A percentile compares a stretch with the other conserved stretches of the same genome.
Conservation (phyloP, 1,284 basidiomycete species). For the Papiliotrema nemorosa region DNA sequence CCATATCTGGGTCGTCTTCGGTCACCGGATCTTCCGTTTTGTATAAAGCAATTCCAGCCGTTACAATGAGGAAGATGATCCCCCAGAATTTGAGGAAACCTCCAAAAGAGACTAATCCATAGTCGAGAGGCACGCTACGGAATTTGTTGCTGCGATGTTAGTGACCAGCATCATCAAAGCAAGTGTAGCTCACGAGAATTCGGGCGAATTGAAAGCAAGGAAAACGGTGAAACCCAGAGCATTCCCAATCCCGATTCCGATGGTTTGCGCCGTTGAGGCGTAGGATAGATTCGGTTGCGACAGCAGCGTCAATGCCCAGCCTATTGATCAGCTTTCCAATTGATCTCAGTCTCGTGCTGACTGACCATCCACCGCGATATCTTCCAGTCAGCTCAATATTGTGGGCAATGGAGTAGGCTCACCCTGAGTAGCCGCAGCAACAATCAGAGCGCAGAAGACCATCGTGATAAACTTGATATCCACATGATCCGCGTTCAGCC, state of each 20-base stretch:
- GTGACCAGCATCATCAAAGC: not conserved
- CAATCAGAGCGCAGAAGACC: conserved; percentile 84
- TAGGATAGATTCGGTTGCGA: conserved; percentile 94
- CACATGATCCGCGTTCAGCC: conserved; percentile 76
- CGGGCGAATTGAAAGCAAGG: conserved; percentile 90
- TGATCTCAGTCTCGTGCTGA: not conserved
- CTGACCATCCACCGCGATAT: conserved; percentile 92
- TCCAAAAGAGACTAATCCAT: conserved; percentile 75
- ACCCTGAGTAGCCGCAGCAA: conserved; percentile 97
- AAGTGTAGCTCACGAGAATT: conserved; percentile 67
- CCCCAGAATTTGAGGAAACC: conserved; percentile 87
- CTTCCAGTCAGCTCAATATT: conserved; percentile 49
- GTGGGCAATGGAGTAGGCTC: conserved; percentile 21
- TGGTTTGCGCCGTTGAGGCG: conserved; percentile 96
- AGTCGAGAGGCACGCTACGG: conserved; percentile 57
- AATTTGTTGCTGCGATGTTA: conserved; percentile 58
- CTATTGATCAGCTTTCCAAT: conserved; percentile 44
- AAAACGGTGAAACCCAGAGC: conserved; percentile 98
- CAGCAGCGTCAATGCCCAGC: conserved; percentile 95
- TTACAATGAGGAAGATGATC: conserved; percentile 73
- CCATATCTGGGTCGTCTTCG: conserved; percentile 76
- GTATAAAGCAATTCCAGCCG: conserved; percentile 81
- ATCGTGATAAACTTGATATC: conserved; percentile 77
- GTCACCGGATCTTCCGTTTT: conserved; percentile 84
- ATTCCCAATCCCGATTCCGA: conserved; percentile 93